Base-by-base conservation (phyloP, 257 asterid species). In the Marsdenia floribunda region DNA sequence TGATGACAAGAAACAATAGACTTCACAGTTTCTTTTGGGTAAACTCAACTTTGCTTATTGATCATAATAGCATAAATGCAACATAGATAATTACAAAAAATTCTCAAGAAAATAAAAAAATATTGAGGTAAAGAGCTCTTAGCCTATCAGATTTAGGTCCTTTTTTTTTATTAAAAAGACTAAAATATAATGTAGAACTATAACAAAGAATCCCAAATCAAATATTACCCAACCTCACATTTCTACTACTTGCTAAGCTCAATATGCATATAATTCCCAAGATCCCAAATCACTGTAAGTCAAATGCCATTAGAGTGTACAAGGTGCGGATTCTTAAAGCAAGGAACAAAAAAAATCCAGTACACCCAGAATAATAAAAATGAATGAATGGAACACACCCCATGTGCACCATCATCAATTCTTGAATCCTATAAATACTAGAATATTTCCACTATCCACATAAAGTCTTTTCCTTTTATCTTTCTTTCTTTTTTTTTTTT, bases 341-440 rank as follows among this genome's bases (percentile, higher is more conserved):
- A 29, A 75, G 13, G 38, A 66, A 73, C 16, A 18, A 11, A 61
- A 35, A 24, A 61, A 46, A 42, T 49, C 53, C 67, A 66, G 73
- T 6, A 16, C 46, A 2, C 19, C 35, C 44, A 22, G 0, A 53
- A 21, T 75, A 40, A 22, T 15, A 40, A 46, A 70, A 44, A 37
- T 50, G 35, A 33, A 8, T 54, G 5, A 47, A 68, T 55, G 46
- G 46, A 40, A 40, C 75, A 65, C 37, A 49, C 59, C 75, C 76
- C 81, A 76, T 73, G 76, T 76, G 73, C 73, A 65, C 29, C 35
- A 42, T 50, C 71, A 47, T 50, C 71, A 47, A 49, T 37, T 65
- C 24, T 55, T 63, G 12, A 37, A 37, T 38, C 63, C 7, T 18
- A 18, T 5, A 29, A 68, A 2, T 52, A 16, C 50, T 63, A 64